Conservation (phyloP, 2,329 filamentous ascomycete species). For the Pseudogymnoascus sp. region DNA sequence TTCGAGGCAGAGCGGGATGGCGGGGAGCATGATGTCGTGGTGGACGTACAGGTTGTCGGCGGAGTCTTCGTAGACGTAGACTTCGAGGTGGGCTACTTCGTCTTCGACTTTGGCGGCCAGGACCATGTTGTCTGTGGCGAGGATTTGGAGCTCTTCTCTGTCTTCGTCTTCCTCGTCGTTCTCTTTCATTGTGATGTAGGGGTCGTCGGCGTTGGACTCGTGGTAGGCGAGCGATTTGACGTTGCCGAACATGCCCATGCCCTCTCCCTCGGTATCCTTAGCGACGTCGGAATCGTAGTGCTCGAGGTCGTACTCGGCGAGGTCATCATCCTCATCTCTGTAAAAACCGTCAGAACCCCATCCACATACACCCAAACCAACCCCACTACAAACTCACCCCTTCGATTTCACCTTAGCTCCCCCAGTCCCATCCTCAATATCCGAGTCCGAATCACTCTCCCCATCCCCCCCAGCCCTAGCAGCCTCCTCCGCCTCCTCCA, state of each 20-base stretch:
- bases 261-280: slow-evolving; percentile 56
- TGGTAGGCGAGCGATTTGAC: slow-evolving; percentile 91
- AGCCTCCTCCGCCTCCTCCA: slow-evolving; percentile 48
- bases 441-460: slow-evolving; percentile 31
- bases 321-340: slow-evolving; percentile 67
- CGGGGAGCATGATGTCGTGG: slow-evolving; percentile 98
- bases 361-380: slow-evolving; percentile 3
- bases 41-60: slow-evolving; percentile 97
- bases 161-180: slow-evolving; percentile 65
- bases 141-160: slow-evolving; percentile 84
- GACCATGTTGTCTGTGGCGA: slow-evolving; percentile 87
- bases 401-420: slow-evolving; percentile 31
- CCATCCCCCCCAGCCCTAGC: slow-evolving; percentile 26
- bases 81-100: slow-evolving; percentile 90
- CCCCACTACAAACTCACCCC: slow-evolving; percentile 30
- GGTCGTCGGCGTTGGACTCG: slow-evolving; percentile 87
- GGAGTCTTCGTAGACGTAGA: slow-evolving; percentile 94
- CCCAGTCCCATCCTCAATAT: slow-evolving; percentile 20
- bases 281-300: slow-evolving; percentile 84
- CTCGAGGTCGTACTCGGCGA: slow-evolving; percentile 94
- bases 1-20: slow-evolving; percentile 89
- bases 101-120: slow-evolving; percentile 92
- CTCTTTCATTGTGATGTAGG: slow-evolving; percentile 84
- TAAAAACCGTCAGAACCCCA: slow-evolving; percentile 9
- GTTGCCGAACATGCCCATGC: slow-evolving; percentile 91